phyloP scores from a whole-genome alignment of 208 protist genomes.

The Tritrichomonas musculus region DNA sequence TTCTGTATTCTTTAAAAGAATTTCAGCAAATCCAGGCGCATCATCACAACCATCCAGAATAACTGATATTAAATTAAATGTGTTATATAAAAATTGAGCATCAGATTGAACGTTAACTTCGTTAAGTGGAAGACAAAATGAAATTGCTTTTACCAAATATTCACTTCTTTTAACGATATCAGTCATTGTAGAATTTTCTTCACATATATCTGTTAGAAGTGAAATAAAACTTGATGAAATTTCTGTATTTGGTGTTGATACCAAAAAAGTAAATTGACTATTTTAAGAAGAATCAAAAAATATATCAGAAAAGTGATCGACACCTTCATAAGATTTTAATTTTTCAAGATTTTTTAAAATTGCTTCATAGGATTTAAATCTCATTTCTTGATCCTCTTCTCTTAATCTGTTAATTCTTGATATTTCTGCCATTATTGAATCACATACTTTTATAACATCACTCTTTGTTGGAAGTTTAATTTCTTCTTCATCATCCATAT shows the following conservation, averaged over 20 bases:
- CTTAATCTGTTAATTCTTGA: background rate
- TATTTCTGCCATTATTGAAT: background rate
- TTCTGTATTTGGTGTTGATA: constrained; percentile 18
- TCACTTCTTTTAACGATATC: background rate
- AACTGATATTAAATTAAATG: background rate
- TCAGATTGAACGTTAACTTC: background rate
- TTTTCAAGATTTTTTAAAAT: background rate
- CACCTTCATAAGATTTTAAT: background rate
- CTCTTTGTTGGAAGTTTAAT: background rate
- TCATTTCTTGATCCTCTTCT: background rate
- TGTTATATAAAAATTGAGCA: background rate
- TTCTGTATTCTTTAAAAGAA: background rate
- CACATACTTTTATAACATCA: background rate
- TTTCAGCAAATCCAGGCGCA: background rate
- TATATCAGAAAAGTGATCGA: background rate
- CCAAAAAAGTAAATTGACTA: background rate
- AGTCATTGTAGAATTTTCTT: background rate
- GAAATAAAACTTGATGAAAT: constrained; percentile 4
- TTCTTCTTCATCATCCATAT: background rate
- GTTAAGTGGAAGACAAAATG: background rate
- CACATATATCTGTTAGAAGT: background rate
- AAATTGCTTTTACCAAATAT: background rate
- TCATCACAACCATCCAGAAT: constrained; percentile 18
- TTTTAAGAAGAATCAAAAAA: background rate
- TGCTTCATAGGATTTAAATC: background rate